phyloP scores from a whole-genome alignment of 352 stramenopile species.

The Globisporangium spiculum region DNA sequence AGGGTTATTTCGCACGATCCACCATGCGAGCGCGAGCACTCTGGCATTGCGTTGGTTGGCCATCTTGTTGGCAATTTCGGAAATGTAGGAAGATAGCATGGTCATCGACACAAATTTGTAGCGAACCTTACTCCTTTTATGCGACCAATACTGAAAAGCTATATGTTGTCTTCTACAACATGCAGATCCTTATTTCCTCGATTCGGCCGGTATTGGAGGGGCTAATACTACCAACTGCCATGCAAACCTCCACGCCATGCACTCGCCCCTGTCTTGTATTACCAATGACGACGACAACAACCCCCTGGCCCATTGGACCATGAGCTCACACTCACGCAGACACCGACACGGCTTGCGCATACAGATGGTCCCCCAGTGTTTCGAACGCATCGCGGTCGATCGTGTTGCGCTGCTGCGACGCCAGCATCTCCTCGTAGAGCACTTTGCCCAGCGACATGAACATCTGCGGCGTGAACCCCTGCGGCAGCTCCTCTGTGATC shows the following conservation, averaged over 20 bases:
- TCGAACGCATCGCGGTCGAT: conserved; percentile 52
- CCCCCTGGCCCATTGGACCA: background rate
- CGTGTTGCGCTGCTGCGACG: conserved; percentile 34
- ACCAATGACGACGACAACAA: background rate
- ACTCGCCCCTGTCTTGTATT: background rate
- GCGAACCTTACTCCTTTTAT: too few species aligned
- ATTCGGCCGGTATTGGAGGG: too few species aligned
- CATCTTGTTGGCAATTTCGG: too few species aligned
- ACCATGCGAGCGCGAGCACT: too few species aligned
- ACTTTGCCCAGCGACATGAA: conserved; percentile 66
- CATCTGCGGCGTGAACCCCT: conserved; percentile 72
- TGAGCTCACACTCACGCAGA: conserved; percentile 25
- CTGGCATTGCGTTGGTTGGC: too few species aligned
- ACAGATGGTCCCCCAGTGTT: conserved; percentile 50
- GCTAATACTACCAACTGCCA: background rate
- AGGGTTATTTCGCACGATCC: too few species aligned
- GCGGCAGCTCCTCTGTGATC: conserved; percentile 45
- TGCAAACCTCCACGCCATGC: background rate
- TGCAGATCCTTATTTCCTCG: too few species aligned
- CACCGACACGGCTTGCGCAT: conserved; percentile 49
- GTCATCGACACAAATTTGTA: too few species aligned
- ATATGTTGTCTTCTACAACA: too few species aligned
- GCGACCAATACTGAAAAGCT: too few species aligned
- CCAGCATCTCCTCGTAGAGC: conserved; percentile 66
- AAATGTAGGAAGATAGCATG: too few species aligned